Evolutionary conservation across 2,329 filamentous ascomycete genomes (phyloP).

Genomic region (Aspergillus sp.): DNA sequence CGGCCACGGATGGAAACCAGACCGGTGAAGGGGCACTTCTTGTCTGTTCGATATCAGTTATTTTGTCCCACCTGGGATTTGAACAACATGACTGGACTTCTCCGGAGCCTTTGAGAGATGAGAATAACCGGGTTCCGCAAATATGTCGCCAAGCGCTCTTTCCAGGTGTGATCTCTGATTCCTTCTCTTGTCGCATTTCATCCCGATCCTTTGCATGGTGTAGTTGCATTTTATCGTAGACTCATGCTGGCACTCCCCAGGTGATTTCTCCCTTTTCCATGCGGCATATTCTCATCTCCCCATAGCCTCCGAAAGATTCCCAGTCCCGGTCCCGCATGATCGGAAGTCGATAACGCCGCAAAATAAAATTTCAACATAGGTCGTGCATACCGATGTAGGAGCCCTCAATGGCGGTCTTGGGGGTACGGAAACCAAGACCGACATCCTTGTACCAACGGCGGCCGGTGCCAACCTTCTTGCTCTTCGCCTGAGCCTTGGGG

Average conservation of each 20-base stretch:
- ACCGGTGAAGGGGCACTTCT: constrained; percentile 99
- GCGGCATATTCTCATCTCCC: constrained; percentile 20
- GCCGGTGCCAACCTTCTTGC: constrained; percentile 81
- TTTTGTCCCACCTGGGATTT: constrained; percentile 11
- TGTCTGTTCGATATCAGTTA: constrained; percentile 66
- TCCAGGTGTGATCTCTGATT: not conserved
- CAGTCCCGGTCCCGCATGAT: constrained; percentile 16
- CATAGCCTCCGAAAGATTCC: constrained; percentile 12
- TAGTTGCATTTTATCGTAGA: not conserved
- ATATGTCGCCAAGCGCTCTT: not conserved
- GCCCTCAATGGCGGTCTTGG: constrained; percentile 98
- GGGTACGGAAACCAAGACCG: constrained; percentile 97
- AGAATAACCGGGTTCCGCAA: constrained; percentile 10
- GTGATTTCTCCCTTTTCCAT: not conserved
- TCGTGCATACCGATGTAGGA: constrained; percentile 91
- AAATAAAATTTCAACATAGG: constrained; percentile 26
- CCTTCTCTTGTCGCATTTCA: not conserved
- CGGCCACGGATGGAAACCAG: constrained; percentile 99
- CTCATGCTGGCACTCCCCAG: not conserved
- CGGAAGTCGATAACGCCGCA: constrained; percentile 22
- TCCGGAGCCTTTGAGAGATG: constrained; percentile 17
- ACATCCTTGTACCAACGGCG: constrained; percentile 99
- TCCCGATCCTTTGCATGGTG: not conserved
- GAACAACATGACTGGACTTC: constrained; percentile 1
- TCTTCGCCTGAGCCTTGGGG: constrained; percentile 85